phyloP scores from a whole-genome alignment of 176 grass and related monocot genomes.

The Metroxylon sagu region DNA sequence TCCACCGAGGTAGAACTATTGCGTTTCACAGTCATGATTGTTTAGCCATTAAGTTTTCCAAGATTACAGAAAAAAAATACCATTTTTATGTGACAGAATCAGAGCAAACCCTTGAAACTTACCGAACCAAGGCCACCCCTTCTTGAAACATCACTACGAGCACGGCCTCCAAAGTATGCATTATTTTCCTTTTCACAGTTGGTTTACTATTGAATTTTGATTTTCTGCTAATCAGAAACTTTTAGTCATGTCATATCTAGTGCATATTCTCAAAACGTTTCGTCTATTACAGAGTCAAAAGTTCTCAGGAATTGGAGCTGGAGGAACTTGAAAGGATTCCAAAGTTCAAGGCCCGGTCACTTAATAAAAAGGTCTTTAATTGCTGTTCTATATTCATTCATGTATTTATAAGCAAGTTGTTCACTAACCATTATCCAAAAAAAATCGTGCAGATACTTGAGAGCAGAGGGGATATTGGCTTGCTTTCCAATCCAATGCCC shows the following conservation, averaged over 20 bases:
- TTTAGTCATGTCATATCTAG: too few relatives aligned
- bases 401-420: background rate
- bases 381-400: conserved; percentile 1
- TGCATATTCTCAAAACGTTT: too few relatives aligned
- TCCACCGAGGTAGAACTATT: conserved; percentile 32
- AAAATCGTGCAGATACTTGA: conserved; percentile 72
- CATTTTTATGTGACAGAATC: conserved; percentile 36
- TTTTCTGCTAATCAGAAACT: too few relatives aligned
- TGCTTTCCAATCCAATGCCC: conserved; percentile 36
- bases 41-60: too few relatives aligned
- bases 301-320: conserved; percentile 75
- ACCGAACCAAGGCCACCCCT: conserved; percentile 51
- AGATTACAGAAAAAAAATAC: too few relatives aligned
- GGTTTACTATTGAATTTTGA: too few relatives aligned
- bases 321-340: conserved; percentile 85
- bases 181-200: conserved; percentile 1
- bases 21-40: too few relatives aligned
- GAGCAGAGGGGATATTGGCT: conserved; percentile 46
- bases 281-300: conserved; percentile 46
- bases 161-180: conserved; percentile 64
- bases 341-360: conserved; percentile 82
- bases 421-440: background rate
- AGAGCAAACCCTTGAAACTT: conserved; percentile 39
- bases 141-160: conserved; percentile 71
- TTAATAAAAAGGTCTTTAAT: conserved; percentile 67